These are phyloP conservation scores for Cercophora sp. DNA, from an alignment of 495 filamentous ascomycete genomes.

Conservation along the genomic window DNA sequence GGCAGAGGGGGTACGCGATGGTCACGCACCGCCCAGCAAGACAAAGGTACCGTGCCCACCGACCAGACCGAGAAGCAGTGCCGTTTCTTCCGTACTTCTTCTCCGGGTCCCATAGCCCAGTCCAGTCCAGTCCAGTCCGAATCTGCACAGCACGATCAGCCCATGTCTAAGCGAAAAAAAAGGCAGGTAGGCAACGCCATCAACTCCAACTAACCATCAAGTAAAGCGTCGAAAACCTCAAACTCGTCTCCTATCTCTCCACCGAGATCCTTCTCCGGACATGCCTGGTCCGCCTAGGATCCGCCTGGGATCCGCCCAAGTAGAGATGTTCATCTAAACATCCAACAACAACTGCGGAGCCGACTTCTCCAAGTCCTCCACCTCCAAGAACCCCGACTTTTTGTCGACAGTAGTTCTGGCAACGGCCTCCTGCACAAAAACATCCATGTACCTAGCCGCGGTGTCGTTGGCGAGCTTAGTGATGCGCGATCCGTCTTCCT, in stretches of 20 bases:
- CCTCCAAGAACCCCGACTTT: slow-evolving; percentile 68
- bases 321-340: too few species aligned
- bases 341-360: slow-evolving; percentile 88
- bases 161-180: too few species aligned
- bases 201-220: neutral
- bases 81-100: neutral
- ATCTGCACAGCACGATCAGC: too few species aligned
- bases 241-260: too few species aligned
- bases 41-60: too few species aligned
- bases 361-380: slow-evolving; percentile 85
- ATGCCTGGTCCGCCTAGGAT: too few species aligned
- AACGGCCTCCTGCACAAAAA: slow-evolving; percentile 89
- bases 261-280: too few species aligned
- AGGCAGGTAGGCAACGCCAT: too few species aligned
- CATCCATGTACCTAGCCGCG: slow-evolving; percentile 82
- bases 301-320: too few species aligned
- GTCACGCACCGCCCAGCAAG: too few species aligned
- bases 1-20: too few species aligned
- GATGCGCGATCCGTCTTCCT: slow-evolving; percentile 63
- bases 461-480: slow-evolving; percentile 74
- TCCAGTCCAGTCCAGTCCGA: neutral
- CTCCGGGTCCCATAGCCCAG: neutral
- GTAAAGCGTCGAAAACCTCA: neutral
- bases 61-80: neutral
- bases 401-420: slow-evolving; percentile 73